Percentiles rank a stretch among this genome's conserved stretches.
Evolutionary conservation across 495 filamentous ascomycete genomes (phyloP).

Genomic region (Penicillium goetzii): DNA sequence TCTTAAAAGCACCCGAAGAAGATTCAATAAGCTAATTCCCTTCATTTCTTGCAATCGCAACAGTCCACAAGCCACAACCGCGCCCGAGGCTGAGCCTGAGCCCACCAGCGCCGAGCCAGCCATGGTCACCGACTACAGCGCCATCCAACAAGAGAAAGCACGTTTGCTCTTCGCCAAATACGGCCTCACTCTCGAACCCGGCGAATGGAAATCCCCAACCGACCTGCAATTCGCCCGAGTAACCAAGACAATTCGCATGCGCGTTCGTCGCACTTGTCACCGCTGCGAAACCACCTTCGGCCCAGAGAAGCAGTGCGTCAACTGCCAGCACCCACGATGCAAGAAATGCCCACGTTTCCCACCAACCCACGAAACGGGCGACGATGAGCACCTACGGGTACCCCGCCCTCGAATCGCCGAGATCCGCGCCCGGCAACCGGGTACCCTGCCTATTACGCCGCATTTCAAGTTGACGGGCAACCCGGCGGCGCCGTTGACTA

Average conservation of each 20-base stretch:
- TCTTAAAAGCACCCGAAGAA: background rate
- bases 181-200: constrained; percentile 68
- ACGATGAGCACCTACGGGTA: constrained; percentile 42
- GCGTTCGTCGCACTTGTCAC: constrained; percentile 83
- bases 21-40: background rate
- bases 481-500: constrained; percentile 46
- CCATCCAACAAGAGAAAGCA: constrained; percentile 66
- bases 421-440: constrained; percentile 18
- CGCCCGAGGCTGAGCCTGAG: constrained; percentile 14
- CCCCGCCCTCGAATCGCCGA: constrained; percentile 37
- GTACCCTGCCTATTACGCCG: constrained; percentile 10
- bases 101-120: constrained; percentile 31
- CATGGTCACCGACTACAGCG: constrained; percentile 38
- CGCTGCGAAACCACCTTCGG: constrained; percentile 75
- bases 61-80: constrained; percentile 25
- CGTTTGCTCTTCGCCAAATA: constrained; percentile 75
- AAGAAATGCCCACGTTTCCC: constrained; percentile 78
- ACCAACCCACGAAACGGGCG: constrained; percentile 27
- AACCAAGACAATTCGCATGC: constrained; percentile 88
- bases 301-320: constrained; percentile 67
- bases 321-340: constrained; percentile 77
- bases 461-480: constrained; percentile 25
- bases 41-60: background rate
- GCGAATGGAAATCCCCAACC: constrained; percentile 64
- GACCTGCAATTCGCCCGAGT: constrained; percentile 69